Conservation (phyloP, 306 rosid genomes). For the Alnus glutinosa region DNA sequence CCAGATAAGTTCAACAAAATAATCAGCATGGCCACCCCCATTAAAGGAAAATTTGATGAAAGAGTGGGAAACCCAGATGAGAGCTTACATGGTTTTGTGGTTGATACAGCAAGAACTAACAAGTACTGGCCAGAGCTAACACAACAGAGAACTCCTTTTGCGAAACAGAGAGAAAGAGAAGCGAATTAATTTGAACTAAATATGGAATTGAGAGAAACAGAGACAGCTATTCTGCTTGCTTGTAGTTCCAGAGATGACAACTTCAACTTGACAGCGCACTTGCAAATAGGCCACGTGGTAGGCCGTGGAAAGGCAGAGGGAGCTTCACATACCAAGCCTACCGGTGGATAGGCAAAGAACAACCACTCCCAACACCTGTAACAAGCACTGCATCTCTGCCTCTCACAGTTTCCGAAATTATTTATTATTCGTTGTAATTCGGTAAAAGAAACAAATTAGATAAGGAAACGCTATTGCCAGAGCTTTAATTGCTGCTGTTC, state of each 20-base stretch:
- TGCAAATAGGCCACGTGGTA: conserved; percentile 31
- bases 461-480: neutral
- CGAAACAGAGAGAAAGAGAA: neutral
- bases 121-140: neutral
- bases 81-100: conserved; percentile 11
- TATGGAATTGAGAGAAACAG: neutral
- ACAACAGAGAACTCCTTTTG: neutral
- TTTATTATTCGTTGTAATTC: neutral
- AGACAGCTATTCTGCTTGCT: neutral
- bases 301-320: conserved; percentile 9
- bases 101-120: neutral
- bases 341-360: neutral
- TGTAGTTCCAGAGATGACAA: neutral
- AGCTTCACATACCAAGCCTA: neutral
- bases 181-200: neutral
- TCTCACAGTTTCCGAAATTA: neutral
- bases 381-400: neutral
- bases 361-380: conserved; percentile 14
- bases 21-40: neutral
- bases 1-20: neutral
- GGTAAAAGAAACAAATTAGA: neutral
- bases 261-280: conserved; percentile 26
- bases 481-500: too few species aligned
- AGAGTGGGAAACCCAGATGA: conserved; percentile 18
- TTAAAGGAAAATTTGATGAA: neutral